Percentiles rank a stretch among this genome's conserved stretches.
phyloP scores from a whole-genome alignment of 805 yeast species.

The Saturnispora ahearnii region DNA sequence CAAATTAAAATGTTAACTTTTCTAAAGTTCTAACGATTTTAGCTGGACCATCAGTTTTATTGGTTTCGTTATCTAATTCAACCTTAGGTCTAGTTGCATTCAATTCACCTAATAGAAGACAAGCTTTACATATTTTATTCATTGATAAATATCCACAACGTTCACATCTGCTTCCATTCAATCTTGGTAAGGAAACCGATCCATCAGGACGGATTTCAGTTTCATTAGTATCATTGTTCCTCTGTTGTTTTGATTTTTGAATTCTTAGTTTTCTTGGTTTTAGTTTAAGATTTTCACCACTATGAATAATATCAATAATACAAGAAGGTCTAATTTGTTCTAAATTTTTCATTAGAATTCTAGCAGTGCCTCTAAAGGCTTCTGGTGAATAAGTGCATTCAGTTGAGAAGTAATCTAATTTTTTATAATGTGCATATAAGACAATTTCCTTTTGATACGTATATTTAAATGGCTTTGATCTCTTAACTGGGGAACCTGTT shows the following conservation, averaged over 20 bases:
- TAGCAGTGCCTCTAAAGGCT: conserved; percentile 95
- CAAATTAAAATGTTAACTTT: conserved; percentile 44
- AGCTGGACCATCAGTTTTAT: conserved; percentile 53
- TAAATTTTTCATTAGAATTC: conserved; percentile 81
- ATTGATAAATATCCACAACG: conserved; percentile 89
- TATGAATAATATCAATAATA: conserved; percentile 86
- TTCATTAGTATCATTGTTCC: conserved; percentile 29
- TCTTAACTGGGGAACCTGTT: conserved; percentile 77
- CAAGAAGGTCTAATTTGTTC: conserved; percentile 89
- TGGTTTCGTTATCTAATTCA: conserved; percentile 34
- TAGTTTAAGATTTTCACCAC: conserved; percentile 80
- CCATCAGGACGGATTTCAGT: conserved; percentile 55
- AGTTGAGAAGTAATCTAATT: conserved; percentile 90
- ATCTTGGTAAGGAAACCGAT: conserved; percentile 37
- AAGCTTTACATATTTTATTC: conserved; percentile 87
- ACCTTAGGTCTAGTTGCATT: conserved; percentile 67
- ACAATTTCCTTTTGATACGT: conserved; percentile 96
- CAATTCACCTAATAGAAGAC: conserved; percentile 76
- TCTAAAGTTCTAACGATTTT: conserved; percentile 53
- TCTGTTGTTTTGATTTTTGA: conserved; percentile 4
- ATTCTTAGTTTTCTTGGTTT: conserved; percentile 45
- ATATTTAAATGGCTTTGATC: conserved; percentile 94
- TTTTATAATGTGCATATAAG: conserved; percentile 91
- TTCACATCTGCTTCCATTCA: conserved; percentile 69
- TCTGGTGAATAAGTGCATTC: conserved; percentile 98